Evolutionary conservation across 2,329 filamentous ascomycete genomes (phyloP).

Genomic region (Epichloe sibirici): DNA sequence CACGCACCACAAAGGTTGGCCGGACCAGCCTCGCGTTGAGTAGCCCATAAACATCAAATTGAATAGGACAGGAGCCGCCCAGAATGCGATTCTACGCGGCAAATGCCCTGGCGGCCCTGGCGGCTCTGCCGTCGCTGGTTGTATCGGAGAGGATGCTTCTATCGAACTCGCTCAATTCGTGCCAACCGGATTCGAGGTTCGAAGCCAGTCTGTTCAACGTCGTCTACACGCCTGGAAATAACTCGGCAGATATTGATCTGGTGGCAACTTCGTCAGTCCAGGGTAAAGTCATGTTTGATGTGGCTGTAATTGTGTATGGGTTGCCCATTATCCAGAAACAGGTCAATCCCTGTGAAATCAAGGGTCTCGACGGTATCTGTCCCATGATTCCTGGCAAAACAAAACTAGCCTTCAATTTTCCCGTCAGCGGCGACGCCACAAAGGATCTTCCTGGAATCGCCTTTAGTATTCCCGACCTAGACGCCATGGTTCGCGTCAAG

Average conservation of each 20-base stretch:
- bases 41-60: not conserved
- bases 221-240: constrained; percentile 58
- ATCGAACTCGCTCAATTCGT: constrained; percentile 63
- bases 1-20: too few species aligned
- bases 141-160: constrained; percentile 5
- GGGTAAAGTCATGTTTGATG: constrained; percentile 50
- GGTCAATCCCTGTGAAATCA: constrained; percentile 59
- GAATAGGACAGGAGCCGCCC: not conserved
- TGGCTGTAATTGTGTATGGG: constrained; percentile 36
- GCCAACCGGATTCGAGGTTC: constrained; percentile 67
- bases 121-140: constrained; percentile 3
- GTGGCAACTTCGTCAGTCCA: constrained; percentile 64
- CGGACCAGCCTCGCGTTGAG: not conserved
- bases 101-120: constrained; percentile 2
- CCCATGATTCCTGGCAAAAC: constrained; percentile 81
- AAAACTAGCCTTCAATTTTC: constrained; percentile 56
- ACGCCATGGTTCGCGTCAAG: constrained; percentile 68
- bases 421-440: constrained; percentile 42
- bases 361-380: constrained; percentile 59
- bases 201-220: constrained; percentile 76
- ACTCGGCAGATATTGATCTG: constrained; percentile 56
- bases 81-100: constrained; percentile 4
- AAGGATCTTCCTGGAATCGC: constrained; percentile 65
- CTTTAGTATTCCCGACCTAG: constrained; percentile 80
- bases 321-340: constrained; percentile 51